A percentile compares a stretch with the other conserved stretches of the same genome.
These are phyloP conservation scores for Boletus sp. DNA, from an alignment of 1,284 basidiomycete genomes.

Conservation along the genomic window DNA sequence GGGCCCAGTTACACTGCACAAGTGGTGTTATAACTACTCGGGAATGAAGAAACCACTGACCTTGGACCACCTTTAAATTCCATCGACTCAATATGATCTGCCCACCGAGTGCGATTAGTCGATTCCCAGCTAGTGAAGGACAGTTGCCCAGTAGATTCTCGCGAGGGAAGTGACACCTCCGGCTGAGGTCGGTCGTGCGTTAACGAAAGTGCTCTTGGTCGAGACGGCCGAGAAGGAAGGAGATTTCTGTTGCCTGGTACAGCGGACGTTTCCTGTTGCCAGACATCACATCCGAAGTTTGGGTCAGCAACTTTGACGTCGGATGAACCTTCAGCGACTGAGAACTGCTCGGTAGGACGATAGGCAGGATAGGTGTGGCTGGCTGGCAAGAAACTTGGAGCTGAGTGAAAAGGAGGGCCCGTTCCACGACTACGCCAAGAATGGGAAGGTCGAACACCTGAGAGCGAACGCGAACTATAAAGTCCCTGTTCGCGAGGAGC, in stretches of 20 bases:
- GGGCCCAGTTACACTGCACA: conserved; percentile 13
- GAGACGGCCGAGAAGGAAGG: conserved; percentile 13
- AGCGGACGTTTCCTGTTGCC: conserved; percentile 13
- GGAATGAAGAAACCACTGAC: conserved; percentile 10
- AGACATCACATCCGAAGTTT: conserved; percentile 7
- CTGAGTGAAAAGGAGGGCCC: conserved; percentile 9
- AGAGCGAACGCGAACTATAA: conserved; percentile 16
- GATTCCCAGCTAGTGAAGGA: conserved; percentile 30
- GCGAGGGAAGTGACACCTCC: conserved; percentile 21
- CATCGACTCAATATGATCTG: conserved; percentile 13
- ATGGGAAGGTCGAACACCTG: conserved; percentile 11
- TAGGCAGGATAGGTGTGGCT: conserved; percentile 25
- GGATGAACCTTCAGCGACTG: conserved; percentile 1
- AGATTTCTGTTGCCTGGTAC: conserved; percentile 1
- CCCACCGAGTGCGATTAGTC: conserved; percentile 24
- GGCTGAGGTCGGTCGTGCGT: conserved; percentile 27
- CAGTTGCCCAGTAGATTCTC: conserved; percentile 30
- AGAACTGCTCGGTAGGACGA: background rate
- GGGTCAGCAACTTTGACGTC: conserved; percentile 1
- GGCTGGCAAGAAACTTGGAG: conserved; percentile 20
- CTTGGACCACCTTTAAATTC: conserved; percentile 14
- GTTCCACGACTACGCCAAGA: conserved; percentile 25
- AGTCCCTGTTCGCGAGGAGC: conserved; percentile 18
- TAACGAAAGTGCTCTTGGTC: conserved; percentile 29
- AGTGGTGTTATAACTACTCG: conserved; percentile 5